phyloP scores from a whole-genome alignment of 225 moss, liverwort and hornwort species.

The Asterella californica region DNA sequence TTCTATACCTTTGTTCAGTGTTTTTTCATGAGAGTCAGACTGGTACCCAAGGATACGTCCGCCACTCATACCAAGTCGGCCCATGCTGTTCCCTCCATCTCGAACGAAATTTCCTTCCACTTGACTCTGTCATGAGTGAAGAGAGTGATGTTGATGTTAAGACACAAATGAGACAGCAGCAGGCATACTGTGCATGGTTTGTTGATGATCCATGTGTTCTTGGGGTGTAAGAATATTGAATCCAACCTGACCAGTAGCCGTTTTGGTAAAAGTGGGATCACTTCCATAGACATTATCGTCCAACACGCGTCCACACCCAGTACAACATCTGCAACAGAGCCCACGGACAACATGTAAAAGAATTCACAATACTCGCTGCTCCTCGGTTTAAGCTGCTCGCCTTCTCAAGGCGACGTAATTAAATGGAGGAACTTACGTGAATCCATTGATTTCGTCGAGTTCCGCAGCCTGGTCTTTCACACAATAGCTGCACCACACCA shows the following conservation, averaged over 20 bases:
- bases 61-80: conserved; percentile 77
- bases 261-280: conserved; percentile 87
- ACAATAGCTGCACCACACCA: conserved; percentile 99
- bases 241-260: conserved; percentile 76
- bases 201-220: neutral
- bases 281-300: conserved; percentile 91
- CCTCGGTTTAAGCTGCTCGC: neutral
- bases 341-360: neutral
- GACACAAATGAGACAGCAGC: neutral
- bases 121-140: conserved; percentile 70
- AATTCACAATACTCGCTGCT: neutral
- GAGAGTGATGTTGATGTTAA: neutral
- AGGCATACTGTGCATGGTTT: neutral
- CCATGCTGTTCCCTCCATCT: conserved; percentile 73
- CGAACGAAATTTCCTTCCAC: conserved; percentile 94
- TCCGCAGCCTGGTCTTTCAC: conserved; percentile 82
- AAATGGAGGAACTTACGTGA: conserved; percentile 61
- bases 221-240: neutral
- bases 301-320: conserved; percentile 95
- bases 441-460: conserved; percentile 95
- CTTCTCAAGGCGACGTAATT: no score
- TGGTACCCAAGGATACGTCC: conserved; percentile 91
- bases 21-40: conserved; percentile 99
- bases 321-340: conserved; percentile 72
- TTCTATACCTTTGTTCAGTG: conserved; percentile 74